These are phyloP conservation scores for Aspergillus fumigatiaffinis DNA, from an alignment of 2,329 filamentous ascomycete genomes.

Conservation along the genomic window DNA sequence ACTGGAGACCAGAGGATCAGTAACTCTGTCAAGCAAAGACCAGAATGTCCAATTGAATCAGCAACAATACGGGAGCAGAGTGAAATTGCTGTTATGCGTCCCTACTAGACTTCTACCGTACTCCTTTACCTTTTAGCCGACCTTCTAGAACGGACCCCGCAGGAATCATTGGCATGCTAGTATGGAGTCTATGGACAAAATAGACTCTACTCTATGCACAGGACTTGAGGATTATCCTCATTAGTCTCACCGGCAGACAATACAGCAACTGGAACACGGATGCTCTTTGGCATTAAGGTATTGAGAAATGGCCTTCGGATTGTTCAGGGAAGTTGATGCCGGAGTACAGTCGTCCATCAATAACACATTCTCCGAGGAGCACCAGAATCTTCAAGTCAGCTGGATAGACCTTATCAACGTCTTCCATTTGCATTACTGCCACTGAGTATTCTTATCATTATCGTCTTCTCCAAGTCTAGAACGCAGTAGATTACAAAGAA, in stretches of 20 bases:
- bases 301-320: neutral
- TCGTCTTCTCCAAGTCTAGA: neutral
- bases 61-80: neutral
- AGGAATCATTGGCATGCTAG: neutral
- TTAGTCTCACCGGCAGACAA: neutral
- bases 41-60: neutral
- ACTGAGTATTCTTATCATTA: neutral
- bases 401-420: neutral
- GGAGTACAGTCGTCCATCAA: neutral
- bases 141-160: neutral
- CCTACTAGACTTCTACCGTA: too few species aligned
- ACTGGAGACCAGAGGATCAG: too few species aligned
- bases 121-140: neutral
- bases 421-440: neutral
- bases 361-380: neutral
- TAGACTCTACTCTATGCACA: too few species aligned
- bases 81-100: neutral
- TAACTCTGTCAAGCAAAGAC: neutral
- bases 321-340: neutral
- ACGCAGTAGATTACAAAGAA: neutral
- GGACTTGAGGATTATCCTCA: neutral
- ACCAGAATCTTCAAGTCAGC: neutral
- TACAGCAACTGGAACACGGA: neutral
- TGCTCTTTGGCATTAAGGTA: neutral
- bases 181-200: neutral